These are phyloP conservation scores for Lolium multiflorum DNA, from an alignment of 176 grass and related monocot genomes.

Conservation along the genomic window DNA sequence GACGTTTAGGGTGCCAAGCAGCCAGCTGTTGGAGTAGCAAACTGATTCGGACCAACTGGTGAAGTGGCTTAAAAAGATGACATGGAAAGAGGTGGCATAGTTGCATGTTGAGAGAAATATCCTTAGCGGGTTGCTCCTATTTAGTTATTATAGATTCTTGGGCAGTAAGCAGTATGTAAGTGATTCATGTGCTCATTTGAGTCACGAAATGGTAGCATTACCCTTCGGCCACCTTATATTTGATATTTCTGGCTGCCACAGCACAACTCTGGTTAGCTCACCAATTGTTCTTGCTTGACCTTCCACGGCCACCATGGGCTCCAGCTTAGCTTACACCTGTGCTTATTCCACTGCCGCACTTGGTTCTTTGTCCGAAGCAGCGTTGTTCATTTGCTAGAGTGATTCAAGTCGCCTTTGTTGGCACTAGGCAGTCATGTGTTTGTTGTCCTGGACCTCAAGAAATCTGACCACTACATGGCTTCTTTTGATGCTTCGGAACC, in stretches of 20 bases:
- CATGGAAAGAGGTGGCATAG: too few relatives aligned
- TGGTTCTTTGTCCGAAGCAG: background rate
- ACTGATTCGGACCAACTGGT: too few relatives aligned
- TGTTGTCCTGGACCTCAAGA: background rate
- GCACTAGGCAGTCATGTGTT: background rate
- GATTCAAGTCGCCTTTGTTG: background rate
- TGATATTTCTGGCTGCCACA: background rate
- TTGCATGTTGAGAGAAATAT: too few relatives aligned
- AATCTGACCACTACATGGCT: background rate
- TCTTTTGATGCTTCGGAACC: background rate
- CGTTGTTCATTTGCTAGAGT: background rate
- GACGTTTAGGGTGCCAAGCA: too few relatives aligned
- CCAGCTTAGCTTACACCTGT: background rate
- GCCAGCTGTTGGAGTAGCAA: too few relatives aligned
- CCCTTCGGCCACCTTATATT: background rate
- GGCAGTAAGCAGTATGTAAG: background rate
- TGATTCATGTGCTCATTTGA: background rate
- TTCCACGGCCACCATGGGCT: background rate
- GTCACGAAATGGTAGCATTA: background rate
- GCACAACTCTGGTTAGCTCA: background rate
- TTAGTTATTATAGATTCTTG: too few relatives aligned
- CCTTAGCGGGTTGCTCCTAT: too few relatives aligned
- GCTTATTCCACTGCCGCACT: background rate
- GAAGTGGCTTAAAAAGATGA: too few relatives aligned
- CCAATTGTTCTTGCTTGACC: background rate